Evolutionary conservation across 257 asterid genomes (phyloP), one percentile per base, ranked within the genome.

Genomic region (Solanum arcanum): DNA sequence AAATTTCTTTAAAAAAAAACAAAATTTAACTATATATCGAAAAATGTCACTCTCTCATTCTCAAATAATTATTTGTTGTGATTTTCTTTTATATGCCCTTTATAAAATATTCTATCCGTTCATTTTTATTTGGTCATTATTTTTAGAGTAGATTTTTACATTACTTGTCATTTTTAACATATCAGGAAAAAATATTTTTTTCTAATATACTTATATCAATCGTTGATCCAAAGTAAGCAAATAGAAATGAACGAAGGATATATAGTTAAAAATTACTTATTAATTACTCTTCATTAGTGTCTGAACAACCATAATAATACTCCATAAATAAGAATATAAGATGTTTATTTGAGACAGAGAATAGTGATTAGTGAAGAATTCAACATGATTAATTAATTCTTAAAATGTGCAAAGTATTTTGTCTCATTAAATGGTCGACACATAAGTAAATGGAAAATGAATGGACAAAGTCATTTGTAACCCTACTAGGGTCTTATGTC

Each of bases 401-500:
- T 60, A 21, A 60, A 60, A 60, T 60, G 69, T 60, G 29, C 69
- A 60, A 60, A 60, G 69, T 29, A 60, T 60, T 60, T 60, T 12
- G 9, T 60, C 35, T 23, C 12, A 21, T 39, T 75, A 46, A 39
- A 75, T 75, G 59, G 56, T 75, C 12, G 59, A 75, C 59, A 41
- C 5, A 23, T 23, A 41, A 73, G 83, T 75, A 75, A 39, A 75
- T 41, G 59, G 21, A 47, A n/a, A 86, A 15, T 44, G 39, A 73
- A 62, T 87, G 86, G 66, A 27, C 66, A 33, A 81, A 25, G 35
- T 68, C 42, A 72, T 21, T 8, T 41, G 39, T 31, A 72, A 15
- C 85, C 92, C 88, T 85, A 90, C 90, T 33, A 64, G 86, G 87
- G 83, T 83, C 85, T 87, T 86, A 12, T 27, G 60, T 83, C 80